Evolutionary conservation across 306 rosid species (phyloP).

Genomic region (Amphicarpaea edgeworthii): DNA sequence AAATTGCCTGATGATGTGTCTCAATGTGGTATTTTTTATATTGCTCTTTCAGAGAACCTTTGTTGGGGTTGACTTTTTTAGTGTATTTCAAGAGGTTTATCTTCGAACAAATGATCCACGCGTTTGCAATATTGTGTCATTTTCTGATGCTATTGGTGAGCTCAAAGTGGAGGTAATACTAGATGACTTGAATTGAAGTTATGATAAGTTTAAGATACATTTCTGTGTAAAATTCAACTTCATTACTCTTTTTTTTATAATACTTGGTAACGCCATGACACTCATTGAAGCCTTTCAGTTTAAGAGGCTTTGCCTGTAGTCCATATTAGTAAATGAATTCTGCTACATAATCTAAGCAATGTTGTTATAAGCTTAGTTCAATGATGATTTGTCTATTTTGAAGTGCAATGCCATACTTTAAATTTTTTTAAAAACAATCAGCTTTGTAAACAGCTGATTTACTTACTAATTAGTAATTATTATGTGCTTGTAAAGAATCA

Average conservation of each 20-base stretch:
- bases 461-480: too few species aligned
- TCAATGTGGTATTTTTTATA: slow-evolving; percentile 42
- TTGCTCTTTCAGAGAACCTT: slow-evolving; percentile 80
- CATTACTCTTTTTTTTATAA: neutral
- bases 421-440: too few species aligned
- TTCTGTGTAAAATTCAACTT: slow-evolving; percentile 30
- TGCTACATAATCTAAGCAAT: slow-evolving; percentile 10
- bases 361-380: neutral
- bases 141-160: slow-evolving; percentile 94
- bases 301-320: slow-evolving; percentile 2
- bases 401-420: neutral
- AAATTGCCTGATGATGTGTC: slow-evolving; percentile 37
- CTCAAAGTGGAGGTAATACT: slow-evolving; percentile 93
- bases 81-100: slow-evolving; percentile 88
- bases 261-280: neutral
- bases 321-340: slow-evolving; percentile 6
- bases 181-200: slow-evolving; percentile 36
- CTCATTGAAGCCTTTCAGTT: slow-evolving; percentile 10
- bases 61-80: slow-evolving; percentile 92
- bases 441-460: too few species aligned
- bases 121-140: slow-evolving; percentile 78
- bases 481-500: slow-evolving; percentile 22
- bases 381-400: neutral
- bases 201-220: slow-evolving; percentile 36
- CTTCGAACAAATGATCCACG: slow-evolving; percentile 88